Evolutionary conservation across 768 basidiomycete species (phyloP), one percentile per base, ranked within the genome.

Genomic region (Hortiboletus campestris): DNA sequence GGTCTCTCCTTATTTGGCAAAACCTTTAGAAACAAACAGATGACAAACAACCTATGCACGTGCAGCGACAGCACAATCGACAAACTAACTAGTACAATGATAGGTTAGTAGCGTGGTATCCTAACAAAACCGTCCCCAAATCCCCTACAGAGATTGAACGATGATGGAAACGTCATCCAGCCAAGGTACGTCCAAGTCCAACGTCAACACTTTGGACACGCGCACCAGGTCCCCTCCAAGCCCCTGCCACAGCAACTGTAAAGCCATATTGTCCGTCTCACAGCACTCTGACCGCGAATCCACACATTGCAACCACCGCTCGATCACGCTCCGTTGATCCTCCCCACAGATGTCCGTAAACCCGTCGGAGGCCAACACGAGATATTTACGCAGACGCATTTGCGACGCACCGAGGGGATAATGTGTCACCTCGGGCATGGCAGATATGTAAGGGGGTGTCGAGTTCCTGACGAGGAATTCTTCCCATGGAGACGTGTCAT

Each of bases 111-210:
- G n/a, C 25, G 34, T 35, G 36, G 19, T 48, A 49, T 40, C 39
- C 19, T 25, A 53, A 25, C 31, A 35, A 8, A 17, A n/a, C 8
- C n/a, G 12, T 40, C 19, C 40, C 9, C 17, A 13, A 14, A 51
- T 42, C 22, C 31, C 31, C 43, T 62, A 85, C 35, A 85, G 67
- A 40, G 78, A 80, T 56, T 84, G 83, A 52, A 87, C 85, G 53
- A 87, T 76, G 54, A 88, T 80, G 10, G 84, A 76, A 10, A 85
- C 82, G 67, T 88, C 86, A 58, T 88, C 86, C 56, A 88, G 75
- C 85, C 86, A 88, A 17, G 82, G 78, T 40, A 72, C 73, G 53
- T 84, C 82, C 80, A 85, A 78, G 62, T 88, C 83, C 63, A 86
- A 68, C 34, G 84, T 86, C 71, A 87, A 67, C 53, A 80, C 78